phyloP scores from a whole-genome alignment of 202 grass and related monocot genomes.

The Musa balbisiana region DNA sequence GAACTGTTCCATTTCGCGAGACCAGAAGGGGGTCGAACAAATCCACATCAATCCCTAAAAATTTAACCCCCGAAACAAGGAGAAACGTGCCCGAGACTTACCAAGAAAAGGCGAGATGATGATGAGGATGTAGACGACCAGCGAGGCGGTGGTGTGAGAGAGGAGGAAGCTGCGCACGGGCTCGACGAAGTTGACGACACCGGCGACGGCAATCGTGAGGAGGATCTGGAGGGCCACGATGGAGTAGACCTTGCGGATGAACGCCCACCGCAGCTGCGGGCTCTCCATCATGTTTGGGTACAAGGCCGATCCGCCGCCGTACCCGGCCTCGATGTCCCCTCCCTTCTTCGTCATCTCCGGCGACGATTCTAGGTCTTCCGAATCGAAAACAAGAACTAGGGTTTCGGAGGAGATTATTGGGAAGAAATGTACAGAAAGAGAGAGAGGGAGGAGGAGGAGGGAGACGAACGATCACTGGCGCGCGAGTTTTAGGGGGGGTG shows the following conservation, averaged over 20 bases:
- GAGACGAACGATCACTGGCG: not conserved
- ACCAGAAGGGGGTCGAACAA: not conserved
- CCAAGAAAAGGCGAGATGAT: not conserved
- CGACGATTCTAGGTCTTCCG: not conserved
- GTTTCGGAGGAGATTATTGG: not conserved
- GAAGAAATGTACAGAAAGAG: not conserved
- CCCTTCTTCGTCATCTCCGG: not conserved
- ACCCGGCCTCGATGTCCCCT: not conserved
- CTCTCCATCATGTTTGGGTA: constrained; percentile 5
- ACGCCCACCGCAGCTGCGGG: constrained; percentile 3
- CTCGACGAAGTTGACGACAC: constrained; percentile 10
- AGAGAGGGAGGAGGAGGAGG: not conserved
- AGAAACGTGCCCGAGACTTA: not conserved
- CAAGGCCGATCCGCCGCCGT: not conserved
- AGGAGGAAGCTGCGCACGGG: constrained; percentile 9
- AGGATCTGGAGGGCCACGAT: constrained; percentile 15
- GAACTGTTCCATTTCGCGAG: not conserved
- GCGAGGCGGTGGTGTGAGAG: constrained; percentile 6
- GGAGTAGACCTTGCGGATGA: constrained; percentile 15
- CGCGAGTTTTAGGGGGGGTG: no score
- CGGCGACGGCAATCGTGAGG: constrained; percentile 11
- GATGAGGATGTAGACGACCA: constrained; percentile 3
- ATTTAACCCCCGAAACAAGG: not conserved
- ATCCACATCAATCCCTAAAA: not conserved
- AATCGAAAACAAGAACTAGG: not conserved